Base-by-base conservation (phyloP, 176 grass and related monocot species). In the Stipa capillata region DNA sequence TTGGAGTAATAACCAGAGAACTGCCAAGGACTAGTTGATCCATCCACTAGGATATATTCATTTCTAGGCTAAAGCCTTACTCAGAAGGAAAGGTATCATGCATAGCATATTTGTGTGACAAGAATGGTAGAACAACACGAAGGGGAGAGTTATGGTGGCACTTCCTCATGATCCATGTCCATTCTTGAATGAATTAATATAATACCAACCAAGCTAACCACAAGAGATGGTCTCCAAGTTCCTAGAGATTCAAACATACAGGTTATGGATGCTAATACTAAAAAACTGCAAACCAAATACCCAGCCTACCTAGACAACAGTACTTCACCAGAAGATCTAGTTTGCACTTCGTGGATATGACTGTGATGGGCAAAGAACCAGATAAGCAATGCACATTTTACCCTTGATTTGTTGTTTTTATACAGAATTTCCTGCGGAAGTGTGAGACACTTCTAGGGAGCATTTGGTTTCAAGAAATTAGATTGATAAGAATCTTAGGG, bases 31-130 rank as follows among this genome's bases (percentile, higher is more conserved):
- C 25, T 48, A 24, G 35, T 24, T 48, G 65, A 78, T 70, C 42
- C 55, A 73, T 55, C 33, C 63, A 13, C 50, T 69, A 76, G 25
- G 78, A 18, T 41, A 77, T 83, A 47, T 75, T 41, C 3, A 51
- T 69, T 56, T 82, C 11, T 3, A 59, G 32, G 49, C 51, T 73
- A 73, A 27, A 83, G 29, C 51, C 39, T 20, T 78, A 58, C 21
- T 40, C 41, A 77, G 29, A 81, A 77, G 57, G n/a, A n/a, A n/a
- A n/a, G n/a, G n/a, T n/a, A n/a, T n/a, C n/a, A n/a, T 52, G 36
- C 29, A 64, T 8, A 74, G 18, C 13, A 24, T 49, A 69, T 49
- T 61, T 23, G 12, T 14, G 18, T 42, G 65, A 40, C 17, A 33
- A 59, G 33, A 17, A 78, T 62, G 34, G 20, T 37, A 82, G 36